These are phyloP conservation scores for Botryobasidium botryosum DNA, from an alignment of 768 basidiomycete genomes.

Conservation along the genomic window DNA sequence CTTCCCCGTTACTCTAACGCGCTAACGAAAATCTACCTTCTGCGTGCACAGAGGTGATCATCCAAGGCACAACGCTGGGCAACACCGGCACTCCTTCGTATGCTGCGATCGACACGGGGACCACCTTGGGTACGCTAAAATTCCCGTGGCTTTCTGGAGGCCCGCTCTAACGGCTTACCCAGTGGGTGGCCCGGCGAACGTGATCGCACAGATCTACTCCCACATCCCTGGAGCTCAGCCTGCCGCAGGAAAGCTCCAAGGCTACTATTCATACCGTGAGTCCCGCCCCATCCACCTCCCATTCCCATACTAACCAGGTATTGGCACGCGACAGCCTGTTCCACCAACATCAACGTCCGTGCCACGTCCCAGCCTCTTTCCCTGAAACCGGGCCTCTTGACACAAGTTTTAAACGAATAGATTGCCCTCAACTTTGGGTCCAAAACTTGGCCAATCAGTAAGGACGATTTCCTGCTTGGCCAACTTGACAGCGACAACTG, in stretches of 20 bases:
- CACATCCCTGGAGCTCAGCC: conserved; percentile 46
- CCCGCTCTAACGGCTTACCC: too few species aligned
- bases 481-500: conserved; percentile 38
- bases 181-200: conserved; percentile 40
- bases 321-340: conserved; percentile 72
- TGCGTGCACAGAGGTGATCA: conserved; percentile 43
- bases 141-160: too few species aligned
- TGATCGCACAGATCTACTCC: conserved; percentile 8
- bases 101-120: too few species aligned
- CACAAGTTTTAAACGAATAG: too few species aligned
- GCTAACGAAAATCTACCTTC: too few species aligned
- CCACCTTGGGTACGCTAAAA: too few species aligned
- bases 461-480: conserved; percentile 61
- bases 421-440: conserved; percentile 45
- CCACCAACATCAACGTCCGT: conserved; percentile 41
- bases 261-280: conserved; percentile 59
- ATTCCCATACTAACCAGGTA: not conserved
- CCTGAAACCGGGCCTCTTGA: too few species aligned
- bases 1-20: too few species aligned
- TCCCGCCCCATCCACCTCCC: too few species aligned
- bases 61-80: conserved; percentile 38
- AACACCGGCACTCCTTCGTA: conserved; percentile 29
- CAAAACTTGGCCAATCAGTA: conserved; percentile 62
- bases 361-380: too few species aligned
- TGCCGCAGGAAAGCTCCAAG: conserved; percentile 43